These are phyloP conservation scores for Aspergillus persii DNA, from an alignment of 2,329 filamentous ascomycete genomes.

Conservation along the genomic window DNA sequence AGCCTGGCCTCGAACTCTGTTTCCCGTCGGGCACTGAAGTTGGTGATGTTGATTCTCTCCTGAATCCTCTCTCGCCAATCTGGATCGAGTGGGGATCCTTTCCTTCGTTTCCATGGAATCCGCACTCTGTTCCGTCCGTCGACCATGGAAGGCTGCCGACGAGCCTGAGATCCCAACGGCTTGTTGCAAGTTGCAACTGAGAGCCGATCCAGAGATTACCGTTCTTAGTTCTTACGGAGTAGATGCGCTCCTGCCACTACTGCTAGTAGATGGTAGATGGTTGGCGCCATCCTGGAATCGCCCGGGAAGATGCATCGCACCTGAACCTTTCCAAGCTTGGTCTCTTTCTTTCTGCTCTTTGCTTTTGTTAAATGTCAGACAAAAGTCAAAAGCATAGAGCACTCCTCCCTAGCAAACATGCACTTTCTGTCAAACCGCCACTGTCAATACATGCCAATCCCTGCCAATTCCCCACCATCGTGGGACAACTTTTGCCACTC, in stretches of 20 bases:
- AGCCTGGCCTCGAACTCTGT: not conserved
- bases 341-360: not conserved
- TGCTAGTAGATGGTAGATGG: not conserved
- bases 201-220: not conserved
- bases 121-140: not conserved
- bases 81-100: not conserved
- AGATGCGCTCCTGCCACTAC: too few species aligned
- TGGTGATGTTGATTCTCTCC: not conserved
- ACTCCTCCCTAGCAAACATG: not conserved
- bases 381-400: not conserved
- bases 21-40: not conserved
- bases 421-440: not conserved
- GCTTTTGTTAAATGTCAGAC: not conserved
- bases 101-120: not conserved
- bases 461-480: not conserved
- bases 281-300: not conserved
- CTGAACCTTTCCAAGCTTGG: not conserved
- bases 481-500: not conserved
- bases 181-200: not conserved
- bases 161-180: not conserved
- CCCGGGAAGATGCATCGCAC: not conserved
- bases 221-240: too few species aligned
- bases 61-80: not conserved
- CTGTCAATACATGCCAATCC: not conserved
- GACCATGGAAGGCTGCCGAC: not conserved